These are phyloP conservation scores for Fusarium sp. DNA, from an alignment of 2,329 filamentous ascomycete genomes.

Conservation along the genomic window DNA sequence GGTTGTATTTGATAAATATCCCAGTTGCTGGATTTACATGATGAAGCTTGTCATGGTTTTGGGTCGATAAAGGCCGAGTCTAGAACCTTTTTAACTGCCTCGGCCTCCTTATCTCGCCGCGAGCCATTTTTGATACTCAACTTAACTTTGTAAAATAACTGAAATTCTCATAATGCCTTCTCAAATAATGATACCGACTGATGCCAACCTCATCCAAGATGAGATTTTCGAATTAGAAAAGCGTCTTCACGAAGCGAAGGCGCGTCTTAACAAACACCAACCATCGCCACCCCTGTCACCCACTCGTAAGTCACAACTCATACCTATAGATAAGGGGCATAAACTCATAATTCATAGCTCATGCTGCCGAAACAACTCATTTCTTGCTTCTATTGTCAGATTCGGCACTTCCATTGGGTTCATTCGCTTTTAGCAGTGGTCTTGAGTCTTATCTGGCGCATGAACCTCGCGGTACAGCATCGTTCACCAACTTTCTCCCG, in stretches of 20 bases:
- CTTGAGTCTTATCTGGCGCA: constrained; percentile 86
- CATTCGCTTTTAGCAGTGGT: constrained; percentile 87
- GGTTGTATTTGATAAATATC: constrained; percentile 17
- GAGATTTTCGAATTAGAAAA: constrained; percentile 71
- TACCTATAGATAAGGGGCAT: constrained; percentile 1
- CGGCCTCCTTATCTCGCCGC: constrained; percentile 37
- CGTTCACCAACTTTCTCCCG: constrained; percentile 74
- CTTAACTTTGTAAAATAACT: constrained; percentile 15
- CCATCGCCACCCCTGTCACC: constrained; percentile 29
- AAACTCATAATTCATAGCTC: constrained; percentile 28
- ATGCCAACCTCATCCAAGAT: constrained; percentile 53
- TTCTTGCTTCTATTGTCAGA: constrained; percentile 82
- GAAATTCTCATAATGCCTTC: constrained; percentile 42
- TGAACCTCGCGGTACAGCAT: constrained; percentile 53
- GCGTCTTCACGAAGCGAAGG: constrained; percentile 59
- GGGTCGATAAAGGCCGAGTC: constrained; percentile 25
- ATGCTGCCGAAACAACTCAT: constrained; percentile 57
- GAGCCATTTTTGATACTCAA: constrained; percentile 29
- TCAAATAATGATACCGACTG: constrained; percentile 24
- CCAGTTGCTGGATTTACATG: constrained; percentile 38
- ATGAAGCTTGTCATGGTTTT: constrained; percentile 34
- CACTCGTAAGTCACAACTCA: constrained; percentile 26
- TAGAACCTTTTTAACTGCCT: constrained; percentile 8
- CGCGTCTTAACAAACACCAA: constrained; percentile 54
- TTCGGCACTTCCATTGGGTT: constrained; percentile 83